Evolutionary conservation across 2,329 filamentous ascomycete species (phyloP).

Genomic region (Tolypocladium sp.): DNA sequence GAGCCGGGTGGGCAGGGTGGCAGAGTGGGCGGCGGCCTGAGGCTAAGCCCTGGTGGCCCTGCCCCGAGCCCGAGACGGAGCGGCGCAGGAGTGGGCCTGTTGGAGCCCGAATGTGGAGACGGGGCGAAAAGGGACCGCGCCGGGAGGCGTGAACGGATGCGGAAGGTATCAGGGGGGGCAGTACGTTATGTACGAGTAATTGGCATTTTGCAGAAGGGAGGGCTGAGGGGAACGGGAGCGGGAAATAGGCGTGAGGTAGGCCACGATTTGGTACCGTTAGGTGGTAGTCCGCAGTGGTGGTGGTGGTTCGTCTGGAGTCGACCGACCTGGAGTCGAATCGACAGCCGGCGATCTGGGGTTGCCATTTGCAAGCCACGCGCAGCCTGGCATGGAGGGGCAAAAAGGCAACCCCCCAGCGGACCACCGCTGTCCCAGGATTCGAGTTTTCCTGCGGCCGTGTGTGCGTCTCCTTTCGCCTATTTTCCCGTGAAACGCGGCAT

Average conservation of each 20-base stretch:
- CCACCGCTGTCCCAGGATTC: neutral
- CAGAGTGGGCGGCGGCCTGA: neutral
- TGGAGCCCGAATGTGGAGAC: constrained; percentile 4
- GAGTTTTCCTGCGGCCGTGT: neutral
- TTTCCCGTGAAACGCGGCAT: neutral
- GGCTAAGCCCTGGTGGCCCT: constrained; percentile 1
- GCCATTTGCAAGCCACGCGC: neutral
- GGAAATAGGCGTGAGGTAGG: neutral
- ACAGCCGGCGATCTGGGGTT: neutral
- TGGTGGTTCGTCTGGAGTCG: neutral
- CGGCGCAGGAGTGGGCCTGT: constrained; percentile 5
- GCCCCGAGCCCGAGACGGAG: constrained; percentile 9
- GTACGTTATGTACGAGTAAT: neutral
- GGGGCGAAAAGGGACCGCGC: neutral
- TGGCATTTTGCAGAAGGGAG: neutral
- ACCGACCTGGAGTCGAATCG: neutral
- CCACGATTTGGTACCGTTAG: no score
- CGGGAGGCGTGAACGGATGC: neutral
- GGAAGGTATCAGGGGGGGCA: constrained; percentile 1
- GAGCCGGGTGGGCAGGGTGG: constrained; percentile 9
- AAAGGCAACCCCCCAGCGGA: neutral
- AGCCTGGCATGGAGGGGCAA: neutral
- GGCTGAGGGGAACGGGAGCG: neutral
- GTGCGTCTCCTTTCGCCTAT: neutral
- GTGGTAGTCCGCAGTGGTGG: neutral